Evolutionary conservation across 129 eudicot species (phyloP).

Genomic region (Lactuca saligna): DNA sequence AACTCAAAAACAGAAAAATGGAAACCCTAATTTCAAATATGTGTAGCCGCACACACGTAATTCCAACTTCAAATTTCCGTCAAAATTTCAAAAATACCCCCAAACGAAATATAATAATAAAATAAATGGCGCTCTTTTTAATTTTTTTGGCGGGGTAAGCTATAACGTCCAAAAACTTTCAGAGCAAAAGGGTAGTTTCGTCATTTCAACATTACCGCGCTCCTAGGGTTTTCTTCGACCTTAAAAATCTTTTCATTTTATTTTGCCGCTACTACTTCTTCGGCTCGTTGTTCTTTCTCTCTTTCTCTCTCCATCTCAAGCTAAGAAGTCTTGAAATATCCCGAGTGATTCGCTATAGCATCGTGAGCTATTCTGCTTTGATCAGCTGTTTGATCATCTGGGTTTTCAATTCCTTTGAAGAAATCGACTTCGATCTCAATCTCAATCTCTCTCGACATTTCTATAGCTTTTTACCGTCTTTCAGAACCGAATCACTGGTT

Average conservation of each 20-base stretch:
- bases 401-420: not conserved
- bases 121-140: slow-evolving; percentile 41
- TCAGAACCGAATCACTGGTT: not conserved
- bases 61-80: slow-evolving; percentile 13
- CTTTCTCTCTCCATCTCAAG: not conserved
- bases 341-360: not conserved
- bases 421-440: not conserved
- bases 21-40: slow-evolving; percentile 32
- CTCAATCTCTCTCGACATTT: not conserved
- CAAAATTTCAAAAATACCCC: slow-evolving; percentile 14
- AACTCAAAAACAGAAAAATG: not conserved
- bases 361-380: not conserved
- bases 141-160: slow-evolving; percentile 49
- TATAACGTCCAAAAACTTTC: slow-evolving; percentile 31
- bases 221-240: slow-evolving; percentile 64
- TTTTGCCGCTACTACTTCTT: slow-evolving; percentile 41
- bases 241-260: slow-evolving; percentile 38
- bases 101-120: slow-evolving; percentile 8
- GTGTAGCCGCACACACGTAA: slow-evolving; percentile 41
- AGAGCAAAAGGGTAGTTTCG: slow-evolving; percentile 34
- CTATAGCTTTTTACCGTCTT: not conserved
- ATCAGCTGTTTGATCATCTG: slow-evolving; percentile 11
- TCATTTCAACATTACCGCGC: slow-evolving; percentile 47
- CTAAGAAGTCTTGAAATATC: not conserved
- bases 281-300: slow-evolving; percentile 9